Percentiles rank a stretch among this genome's conserved stretches.
These are phyloP conservation scores for Trametes polyzona DNA, from an alignment of 1,284 basidiomycete species.

Conservation along the genomic window DNA sequence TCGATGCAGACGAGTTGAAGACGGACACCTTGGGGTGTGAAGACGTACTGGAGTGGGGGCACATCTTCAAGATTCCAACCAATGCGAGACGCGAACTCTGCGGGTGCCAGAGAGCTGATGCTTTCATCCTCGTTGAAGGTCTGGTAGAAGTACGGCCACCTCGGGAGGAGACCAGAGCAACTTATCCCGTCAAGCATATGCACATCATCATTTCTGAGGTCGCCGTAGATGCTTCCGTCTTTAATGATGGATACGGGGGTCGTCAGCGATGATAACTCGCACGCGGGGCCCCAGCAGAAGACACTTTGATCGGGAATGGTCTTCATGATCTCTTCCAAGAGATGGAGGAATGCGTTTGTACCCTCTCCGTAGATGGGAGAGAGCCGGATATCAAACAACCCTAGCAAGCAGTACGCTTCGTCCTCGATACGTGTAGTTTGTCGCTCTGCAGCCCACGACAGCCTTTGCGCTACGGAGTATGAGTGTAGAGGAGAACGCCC, in stretches of 20 bases:
- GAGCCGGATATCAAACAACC: conserved; percentile 61
- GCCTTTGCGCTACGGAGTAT: background rate
- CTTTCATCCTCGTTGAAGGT: background rate
- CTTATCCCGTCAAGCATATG: too few relatives aligned
- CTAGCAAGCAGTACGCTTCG: conserved; percentile 41
- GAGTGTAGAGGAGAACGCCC: background rate
- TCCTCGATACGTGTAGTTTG: background rate
- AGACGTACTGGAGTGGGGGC: background rate
- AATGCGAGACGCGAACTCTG: background rate
- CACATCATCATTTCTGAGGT: too few relatives aligned
- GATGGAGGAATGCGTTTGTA: background rate
- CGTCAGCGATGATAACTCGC: too few relatives aligned
- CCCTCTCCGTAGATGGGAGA: conserved; percentile 55
- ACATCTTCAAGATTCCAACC: background rate
- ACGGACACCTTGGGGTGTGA: background rate
- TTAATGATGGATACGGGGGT: too few relatives aligned
- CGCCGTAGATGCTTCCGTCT: too few relatives aligned
- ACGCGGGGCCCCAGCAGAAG: background rate
- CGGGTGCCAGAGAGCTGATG: background rate
- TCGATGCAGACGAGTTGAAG: background rate
- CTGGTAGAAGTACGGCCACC: background rate
- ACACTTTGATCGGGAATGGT: background rate
- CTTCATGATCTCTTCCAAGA: background rate
- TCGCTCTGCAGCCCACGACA: background rate
- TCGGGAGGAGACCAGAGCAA: background rate